A percentile compares a stretch with the other conserved stretches of the same genome.
Conservation (phyloP, 352 stramenopile genomes). For the Phytophthora fragariae region DNA sequence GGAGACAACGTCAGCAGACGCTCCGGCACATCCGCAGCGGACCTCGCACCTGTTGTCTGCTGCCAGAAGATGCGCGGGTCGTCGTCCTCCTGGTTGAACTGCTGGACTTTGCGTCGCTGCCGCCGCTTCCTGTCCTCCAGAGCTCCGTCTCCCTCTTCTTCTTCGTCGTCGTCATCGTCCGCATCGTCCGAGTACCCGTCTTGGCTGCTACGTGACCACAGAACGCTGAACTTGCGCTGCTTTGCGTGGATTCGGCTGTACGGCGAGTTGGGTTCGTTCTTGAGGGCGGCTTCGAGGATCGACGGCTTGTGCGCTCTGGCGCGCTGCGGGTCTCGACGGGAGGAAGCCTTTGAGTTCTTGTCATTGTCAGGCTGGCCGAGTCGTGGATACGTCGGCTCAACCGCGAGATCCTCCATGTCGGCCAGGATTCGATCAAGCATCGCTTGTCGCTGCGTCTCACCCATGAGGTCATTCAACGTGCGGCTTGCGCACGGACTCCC, state of each 20-base stretch:
- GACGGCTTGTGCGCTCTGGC: constrained; percentile 26
- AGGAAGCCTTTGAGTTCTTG: neutral
- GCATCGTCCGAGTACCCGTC: constrained; percentile 9
- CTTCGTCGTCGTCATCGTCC: constrained; percentile 34
- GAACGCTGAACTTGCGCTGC: constrained; percentile 45
- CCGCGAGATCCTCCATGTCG: constrained; percentile 67
- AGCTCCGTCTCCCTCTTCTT: constrained; percentile 1
- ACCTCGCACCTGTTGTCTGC: constrained; percentile 43
- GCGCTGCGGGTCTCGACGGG: constrained; percentile 5
- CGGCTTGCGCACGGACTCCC: constrained; percentile 25
- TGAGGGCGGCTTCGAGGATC: constrained; percentile 21
- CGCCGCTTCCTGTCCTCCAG: constrained; percentile 29
- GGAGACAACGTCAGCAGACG: constrained; percentile 24
- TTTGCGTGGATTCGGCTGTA: constrained; percentile 35
- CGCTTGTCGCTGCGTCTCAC: constrained; percentile 67
- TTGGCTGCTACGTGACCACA: constrained; percentile 34
- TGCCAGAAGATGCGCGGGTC: constrained; percentile 58
- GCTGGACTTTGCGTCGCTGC: constrained; percentile 36
- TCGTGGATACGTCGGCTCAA: constrained; percentile 36
- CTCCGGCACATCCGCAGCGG: constrained; percentile 50
- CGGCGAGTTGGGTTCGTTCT: constrained; percentile 2
- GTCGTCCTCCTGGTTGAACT: constrained; percentile 7
- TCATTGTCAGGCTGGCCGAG: constrained; percentile 27
- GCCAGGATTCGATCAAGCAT: constrained; percentile 69
- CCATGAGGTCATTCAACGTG: constrained; percentile 60